Percentiles rank a stretch among this genome's conserved stretches.
phyloP scores from a whole-genome alignment of 2,329 filamentous ascomycete species.

The Sclerotinia nivalis region DNA sequence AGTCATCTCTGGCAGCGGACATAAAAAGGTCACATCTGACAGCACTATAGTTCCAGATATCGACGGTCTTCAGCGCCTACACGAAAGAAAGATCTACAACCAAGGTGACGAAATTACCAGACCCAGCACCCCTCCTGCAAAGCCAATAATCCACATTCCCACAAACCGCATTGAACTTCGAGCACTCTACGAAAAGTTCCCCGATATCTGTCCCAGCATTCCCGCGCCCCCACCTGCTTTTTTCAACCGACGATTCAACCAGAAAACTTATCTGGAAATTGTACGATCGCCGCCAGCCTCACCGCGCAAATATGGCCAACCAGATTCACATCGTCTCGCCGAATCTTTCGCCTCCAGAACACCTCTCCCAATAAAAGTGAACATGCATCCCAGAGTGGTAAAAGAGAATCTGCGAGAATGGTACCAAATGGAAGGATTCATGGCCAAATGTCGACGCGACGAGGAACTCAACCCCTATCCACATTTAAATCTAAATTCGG shows the following conservation, averaged over 20 bases:
- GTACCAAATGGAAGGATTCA: constrained; percentile 2
- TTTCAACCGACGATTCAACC: not conserved
- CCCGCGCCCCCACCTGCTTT: not conserved
- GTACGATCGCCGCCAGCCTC: not conserved
- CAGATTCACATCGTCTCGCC: constrained; percentile 9
- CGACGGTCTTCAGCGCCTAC: not conserved
- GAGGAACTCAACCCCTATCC: constrained; percentile 10
- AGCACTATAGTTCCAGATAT: not conserved
- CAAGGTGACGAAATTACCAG: too few relatives aligned
- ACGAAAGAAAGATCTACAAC: not conserved
- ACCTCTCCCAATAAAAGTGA: not conserved
- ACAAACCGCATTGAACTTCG: not conserved
- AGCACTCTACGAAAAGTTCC: constrained; percentile 9
- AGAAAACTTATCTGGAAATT: not conserved
- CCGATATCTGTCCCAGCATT: constrained; percentile 11
- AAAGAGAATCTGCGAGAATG: constrained; percentile 11
- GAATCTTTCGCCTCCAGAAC: constrained; percentile 14
- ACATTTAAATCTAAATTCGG: constrained; percentile 8
- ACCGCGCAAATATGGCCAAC: constrained; percentile 7
- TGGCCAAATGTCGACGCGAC: not conserved
- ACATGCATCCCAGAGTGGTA: not conserved
- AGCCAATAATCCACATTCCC: not conserved
- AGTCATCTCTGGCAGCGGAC: not conserved
- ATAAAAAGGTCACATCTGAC: not conserved
- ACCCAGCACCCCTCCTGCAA: too few relatives aligned